Evolutionary conservation across 2,329 filamentous ascomycete species (phyloP), one percentile per base, ranked within the genome.

Genomic region (Penicillium sp.): DNA sequence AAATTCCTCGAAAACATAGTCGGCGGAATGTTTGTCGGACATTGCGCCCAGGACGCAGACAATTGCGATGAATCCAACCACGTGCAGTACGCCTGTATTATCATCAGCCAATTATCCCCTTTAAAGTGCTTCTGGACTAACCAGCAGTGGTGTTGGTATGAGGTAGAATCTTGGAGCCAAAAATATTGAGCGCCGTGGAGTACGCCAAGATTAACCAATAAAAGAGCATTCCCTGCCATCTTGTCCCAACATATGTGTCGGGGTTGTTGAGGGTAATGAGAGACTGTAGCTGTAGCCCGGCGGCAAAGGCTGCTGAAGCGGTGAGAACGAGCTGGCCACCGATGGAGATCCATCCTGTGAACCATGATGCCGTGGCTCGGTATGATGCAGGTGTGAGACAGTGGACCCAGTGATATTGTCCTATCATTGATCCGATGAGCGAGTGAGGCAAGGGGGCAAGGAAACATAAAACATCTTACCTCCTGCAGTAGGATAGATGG

Each of bases 351-450:
- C 78, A 80, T 60, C 75, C 75, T 1, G 74, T 77, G 48, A 76
- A 71, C 74, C 75, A 79, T 1, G 76, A 73, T 2, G 75, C 72
- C 3, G 72, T 63, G 4, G 71, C 68, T 52, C 69, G 71, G 13
- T 71, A 71, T 1, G 68, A 70, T 3, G 58, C 48, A 8, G 76
- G 71, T 8, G 71, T 66, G 27, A 80, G 68, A 4, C 72, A 74
- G 0, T 77, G 72, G 6, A 79, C 76, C 78, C 78, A 80, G 63
- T 80, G 76, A 44, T 80, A 79, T 65, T 79, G 78, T 9, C 77
- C 76, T 76, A 44, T 44, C 19, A 19, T 52, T 6, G 27, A 7
- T 4, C 56, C 26, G 37, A 47, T n/a, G 24, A 29, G 4, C 24
- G 48, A 46, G 26, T 47, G 37, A 46, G 27, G 19, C 6, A 44